Base-by-base conservation (phyloP, 805 yeast genomes). In the Hyphopichia homilentoma region DNA sequence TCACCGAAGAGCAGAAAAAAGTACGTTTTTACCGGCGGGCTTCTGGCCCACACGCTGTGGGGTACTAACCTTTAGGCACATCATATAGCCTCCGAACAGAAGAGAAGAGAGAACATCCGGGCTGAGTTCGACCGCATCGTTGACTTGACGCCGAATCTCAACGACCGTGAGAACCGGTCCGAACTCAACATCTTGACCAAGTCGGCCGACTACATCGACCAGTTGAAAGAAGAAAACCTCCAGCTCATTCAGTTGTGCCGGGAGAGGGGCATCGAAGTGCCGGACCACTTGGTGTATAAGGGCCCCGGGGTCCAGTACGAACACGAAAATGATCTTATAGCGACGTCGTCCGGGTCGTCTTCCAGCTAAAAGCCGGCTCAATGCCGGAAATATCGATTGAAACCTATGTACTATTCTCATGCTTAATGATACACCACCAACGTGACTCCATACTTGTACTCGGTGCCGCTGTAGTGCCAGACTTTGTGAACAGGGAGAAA, bases 21-120 rank as follows among this genome's bases (percentile, higher is more conserved):
- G 62, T 53, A 48, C 20, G 61, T 47, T 11, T 20, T 20, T 20
- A 7, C 22, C 22, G 7, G 11, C 22, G 11, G 12, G 16, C 22
- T 21, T 21, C 22, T 21, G 11, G 8, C 22, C 22, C 8, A 11
- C 9, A 8, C 9, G 22, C 11, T 21, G 22, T 21, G 22, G 11
- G 11, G 22, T 34, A 45, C 52, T 43, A 43, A 45, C 45, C 17
- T 26, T 7, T 26, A 80, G 78, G 81, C 80, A 4, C 84, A 81
- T 44, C 95, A 84, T 48, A 83, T 85, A 6, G 84, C 84, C 4
- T 81, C 89, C 0, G 97, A 89, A 52, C 89, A 87, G 53, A 84
- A 83, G 49, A 68, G 97, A 47, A 68, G 97, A 40, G 86, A 81
- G 43, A 86, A 89, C 25, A 86, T 90, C 15, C 66, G 97, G 27